Base-by-base conservation (phyloP, 176 grass and related monocot species). In the Raddia guianensis region DNA sequence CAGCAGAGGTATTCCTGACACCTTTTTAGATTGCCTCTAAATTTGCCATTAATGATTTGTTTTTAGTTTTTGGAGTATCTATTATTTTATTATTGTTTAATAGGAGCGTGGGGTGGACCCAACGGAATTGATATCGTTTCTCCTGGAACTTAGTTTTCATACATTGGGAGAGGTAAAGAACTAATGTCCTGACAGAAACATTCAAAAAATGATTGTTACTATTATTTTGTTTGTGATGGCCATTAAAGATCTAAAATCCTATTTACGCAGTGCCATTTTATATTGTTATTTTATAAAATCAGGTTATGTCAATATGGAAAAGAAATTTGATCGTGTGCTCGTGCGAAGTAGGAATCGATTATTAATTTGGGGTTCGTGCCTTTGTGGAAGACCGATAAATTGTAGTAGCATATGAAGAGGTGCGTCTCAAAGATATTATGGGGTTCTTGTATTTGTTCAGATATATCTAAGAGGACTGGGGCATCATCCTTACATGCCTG, bases 121-220 rank as follows among this genome's bases (percentile, higher is more conserved):
- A 45, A 86, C 90, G 0, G 95, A 94, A 44, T 68, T 98, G 70
- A 98, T 98, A 94, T 94, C 90, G 42, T 98, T 98, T 80, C 92
- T 98, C 16, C 83, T 98, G 73, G 92, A 98, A 81, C 95, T 94
- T 86, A 93, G 92, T 83, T 98, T 98, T 68, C 95, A 98, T 93
- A 89, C 78, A 35, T 48, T 78, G 43, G 95, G 90, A 87, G 77
- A 90, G 86, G 95, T 94, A 98, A 56, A 40, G 37, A 40, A 40
- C 37, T 3, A 40, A 40, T 40, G 3, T 40, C 37, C 37, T 69
- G n/a, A 43, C 83, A 63, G 16, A 56, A 27, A 1, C 79, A 49
- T 63, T 63, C 42, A 48, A 37, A 89, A 43, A 3, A 72, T 15
- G 46, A 34, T 21, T 74, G 15, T 57, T 73, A 7, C 46, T 3